Percentiles rank a stretch among this genome's conserved stretches.
These are phyloP conservation scores for Suillus paluster DNA, from an alignment of 768 basidiomycete genomes.

Conservation along the genomic window DNA sequence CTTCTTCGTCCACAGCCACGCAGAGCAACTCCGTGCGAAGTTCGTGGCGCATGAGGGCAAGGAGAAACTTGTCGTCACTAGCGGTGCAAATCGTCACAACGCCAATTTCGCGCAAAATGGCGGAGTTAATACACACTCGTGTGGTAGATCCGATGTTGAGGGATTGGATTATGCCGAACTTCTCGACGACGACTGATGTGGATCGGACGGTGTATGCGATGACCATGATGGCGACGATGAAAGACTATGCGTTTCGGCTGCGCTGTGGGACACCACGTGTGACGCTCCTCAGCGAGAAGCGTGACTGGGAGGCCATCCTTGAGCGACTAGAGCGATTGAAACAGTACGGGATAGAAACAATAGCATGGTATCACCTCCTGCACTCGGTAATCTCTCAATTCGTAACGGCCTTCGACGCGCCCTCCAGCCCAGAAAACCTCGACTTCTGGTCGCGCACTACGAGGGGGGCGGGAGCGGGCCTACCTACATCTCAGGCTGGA, in stretches of 20 bases:
- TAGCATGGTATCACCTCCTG: conserved; percentile 47
- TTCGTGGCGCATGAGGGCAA: conserved; percentile 33
- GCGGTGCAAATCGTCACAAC: conserved; percentile 19
- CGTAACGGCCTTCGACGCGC: conserved; percentile 40
- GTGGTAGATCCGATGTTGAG: conserved; percentile 33
- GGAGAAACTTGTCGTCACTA: conserved; percentile 29
- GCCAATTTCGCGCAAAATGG: conserved; percentile 38
- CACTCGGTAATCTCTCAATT: conserved; percentile 44
- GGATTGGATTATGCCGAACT: conserved; percentile 47
- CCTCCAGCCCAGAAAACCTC: conserved; percentile 30
- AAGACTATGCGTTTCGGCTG: conserved; percentile 35
- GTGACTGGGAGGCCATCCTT: conserved; percentile 46
- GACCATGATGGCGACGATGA: conserved; percentile 47
- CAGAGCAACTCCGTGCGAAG: conserved; percentile 35
- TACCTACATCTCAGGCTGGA: conserved; percentile 43
- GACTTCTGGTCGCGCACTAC: conserved; percentile 42
- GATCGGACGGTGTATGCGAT: conserved; percentile 44
- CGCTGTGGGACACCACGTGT: conserved; percentile 49
- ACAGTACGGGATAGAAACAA: conserved; percentile 40
- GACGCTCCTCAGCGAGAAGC: conserved; percentile 46
- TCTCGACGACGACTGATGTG: conserved; percentile 47
- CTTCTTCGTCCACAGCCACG: conserved; percentile 44
- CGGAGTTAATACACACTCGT: conserved; percentile 23
- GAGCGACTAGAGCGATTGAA: conserved; percentile 43
- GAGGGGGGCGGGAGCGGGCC: conserved; percentile 29